Base-by-base conservation (phyloP, 1,284 basidiomycete species). In the Ganoderma lucidum region DNA sequence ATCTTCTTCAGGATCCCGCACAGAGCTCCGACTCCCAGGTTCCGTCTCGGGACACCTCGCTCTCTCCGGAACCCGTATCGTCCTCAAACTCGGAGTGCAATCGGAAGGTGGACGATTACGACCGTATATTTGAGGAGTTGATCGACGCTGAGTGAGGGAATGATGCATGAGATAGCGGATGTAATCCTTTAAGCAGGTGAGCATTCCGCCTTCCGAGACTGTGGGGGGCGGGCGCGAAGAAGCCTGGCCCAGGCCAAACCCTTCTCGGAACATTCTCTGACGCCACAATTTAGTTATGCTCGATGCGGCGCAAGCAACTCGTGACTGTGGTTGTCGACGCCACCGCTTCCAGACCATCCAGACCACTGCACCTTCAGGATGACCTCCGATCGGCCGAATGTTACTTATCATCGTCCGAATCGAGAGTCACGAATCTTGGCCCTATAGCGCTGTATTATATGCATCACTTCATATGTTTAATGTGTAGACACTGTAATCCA, bases 71-170 rank as follows among this genome's bases (percentile, higher is more conserved):
- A n/a, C 39, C 63, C 39, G 10, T 35, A 1, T 61, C 71, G 9
- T 56, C 65, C 4, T 44, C 68, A 10, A 42, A 10, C 4, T 55
- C 61, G 19, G 68, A 63, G 6, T 30, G 35, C 23, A 45, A 59
- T 48, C 65, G 61, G 63, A 70, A 67, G 37, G 55, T 67, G 32
- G 63, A 64, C 30, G 70, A 67, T 17, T 72, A 63, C 67, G 48
- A 67, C 60, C 69, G 65, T 9, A 67, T 72, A 65, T 68, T 69
- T 55, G 67, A 67, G 8, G 64, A 66, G 62, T 23, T 67, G 32
- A 65, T 69, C 59, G 70, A 65, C 32, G 55, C 55, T 8, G 55
- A 56, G 32, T 35, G 30, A 32, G 48, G 6, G n/a, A 2, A 28
- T 28, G 6, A n/a, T 51, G 48, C n/a, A n/a, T n/a, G 19, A 51